Percentiles rank a stretch among this genome's conserved stretches.
These are phyloP conservation scores for Alternaria ventricosa DNA, from an alignment of 2,329 filamentous ascomycete species.

Conservation along the genomic window DNA sequence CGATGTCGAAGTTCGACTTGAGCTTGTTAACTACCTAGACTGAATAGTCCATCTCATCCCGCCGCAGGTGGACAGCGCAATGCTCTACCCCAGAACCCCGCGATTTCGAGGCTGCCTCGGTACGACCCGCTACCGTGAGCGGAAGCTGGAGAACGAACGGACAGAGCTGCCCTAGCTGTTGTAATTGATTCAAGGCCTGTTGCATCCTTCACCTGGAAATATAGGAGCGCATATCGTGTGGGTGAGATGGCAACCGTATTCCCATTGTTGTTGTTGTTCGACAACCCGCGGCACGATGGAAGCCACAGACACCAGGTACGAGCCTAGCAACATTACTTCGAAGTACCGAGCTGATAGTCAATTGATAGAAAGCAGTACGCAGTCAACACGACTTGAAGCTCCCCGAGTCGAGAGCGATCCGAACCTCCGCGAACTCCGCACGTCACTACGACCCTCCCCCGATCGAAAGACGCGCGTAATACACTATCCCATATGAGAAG, in stretches of 20 bases:
- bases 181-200: not conserved
- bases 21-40: not conserved
- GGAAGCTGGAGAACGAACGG: not conserved
- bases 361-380: not conserved
- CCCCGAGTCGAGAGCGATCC: not conserved
- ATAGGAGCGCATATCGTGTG: not conserved
- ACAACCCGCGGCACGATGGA: not conserved
- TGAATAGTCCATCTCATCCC: not conserved
- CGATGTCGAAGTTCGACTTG: slow-evolving; percentile 12
- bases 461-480: not conserved
- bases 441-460: not conserved
- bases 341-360: not conserved
- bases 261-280: not conserved
- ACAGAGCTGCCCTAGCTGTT: not conserved
- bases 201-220: not conserved
- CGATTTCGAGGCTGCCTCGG: slow-evolving; percentile 2
- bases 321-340: not conserved
- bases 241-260: not conserved
- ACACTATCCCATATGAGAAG: not conserved
- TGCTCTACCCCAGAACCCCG: not conserved
- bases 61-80: not conserved
- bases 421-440: not conserved
- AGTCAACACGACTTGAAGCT: not conserved
- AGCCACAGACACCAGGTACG: not conserved
- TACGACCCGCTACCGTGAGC: not conserved